phyloP scores from a whole-genome alignment of 2,329 filamentous ascomycete species.

The Claviceps sp. region DNA sequence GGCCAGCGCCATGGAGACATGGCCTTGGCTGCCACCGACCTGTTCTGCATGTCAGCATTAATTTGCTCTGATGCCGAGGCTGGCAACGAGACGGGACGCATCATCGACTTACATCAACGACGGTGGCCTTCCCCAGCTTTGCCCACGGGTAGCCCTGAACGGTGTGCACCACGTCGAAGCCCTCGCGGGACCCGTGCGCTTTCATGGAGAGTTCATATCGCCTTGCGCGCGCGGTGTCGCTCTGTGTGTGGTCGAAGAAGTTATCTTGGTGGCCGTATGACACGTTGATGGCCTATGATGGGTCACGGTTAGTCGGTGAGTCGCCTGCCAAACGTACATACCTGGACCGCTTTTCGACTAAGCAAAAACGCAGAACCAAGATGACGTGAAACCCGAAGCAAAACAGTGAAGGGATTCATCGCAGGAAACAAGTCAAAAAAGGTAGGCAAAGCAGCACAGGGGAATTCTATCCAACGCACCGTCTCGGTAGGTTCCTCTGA shows the following conservation, averaged over 20 bases:
- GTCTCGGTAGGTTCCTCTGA: slow-evolving; percentile 23
- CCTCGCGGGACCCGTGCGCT: slow-evolving; percentile 13
- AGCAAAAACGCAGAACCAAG: background rate
- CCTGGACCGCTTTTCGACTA: background rate
- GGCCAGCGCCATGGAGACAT: slow-evolving; percentile 12
- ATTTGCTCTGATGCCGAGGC: too few relatives aligned
- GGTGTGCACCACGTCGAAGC: slow-evolving; percentile 11
- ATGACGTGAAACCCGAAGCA: too few relatives aligned
- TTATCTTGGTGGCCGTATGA: slow-evolving; percentile 12
- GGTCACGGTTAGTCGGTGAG: background rate
- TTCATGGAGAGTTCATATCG: slow-evolving; percentile 21
- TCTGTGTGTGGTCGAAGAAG: slow-evolving; percentile 17
- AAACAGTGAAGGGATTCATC: background rate
- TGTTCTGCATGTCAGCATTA: slow-evolving; percentile 1
- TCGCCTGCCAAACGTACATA: too few relatives aligned
- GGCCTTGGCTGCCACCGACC: slow-evolving; percentile 15
- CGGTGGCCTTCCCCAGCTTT: slow-evolving; percentile 11
- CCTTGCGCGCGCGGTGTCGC: slow-evolving; percentile 13
- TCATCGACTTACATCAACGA: slow-evolving; percentile 14
- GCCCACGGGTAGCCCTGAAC: slow-evolving; percentile 13
- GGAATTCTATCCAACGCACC: background rate
- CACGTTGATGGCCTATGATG: slow-evolving; percentile 14
- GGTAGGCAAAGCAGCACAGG: background rate
- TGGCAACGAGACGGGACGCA: too few relatives aligned
- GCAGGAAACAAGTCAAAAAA: background rate